Percentiles rank a stretch among this genome's conserved stretches.
These are phyloP conservation scores for Lichtheimia corymbifera DNA, from an alignment of 371 early-diverging fungal species.

Conservation along the genomic window DNA sequence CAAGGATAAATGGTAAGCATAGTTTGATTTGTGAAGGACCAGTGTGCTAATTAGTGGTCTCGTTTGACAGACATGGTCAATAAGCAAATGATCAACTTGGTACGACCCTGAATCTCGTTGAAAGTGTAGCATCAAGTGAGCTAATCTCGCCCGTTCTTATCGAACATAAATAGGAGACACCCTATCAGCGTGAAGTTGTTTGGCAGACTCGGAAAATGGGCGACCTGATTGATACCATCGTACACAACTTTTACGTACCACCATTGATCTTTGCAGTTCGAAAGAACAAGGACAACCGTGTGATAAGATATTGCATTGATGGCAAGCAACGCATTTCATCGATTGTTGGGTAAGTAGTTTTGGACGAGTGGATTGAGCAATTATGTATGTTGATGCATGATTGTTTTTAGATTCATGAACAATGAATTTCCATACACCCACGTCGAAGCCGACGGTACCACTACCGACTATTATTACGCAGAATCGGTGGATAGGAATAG, in stretches of 20 bases:
- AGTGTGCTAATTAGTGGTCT: too few species aligned
- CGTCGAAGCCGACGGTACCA: background rate
- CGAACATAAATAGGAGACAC: constrained; percentile 26
- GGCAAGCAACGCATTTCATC: constrained; percentile 44
- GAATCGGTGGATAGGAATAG: background rate
- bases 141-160: too few species aligned
- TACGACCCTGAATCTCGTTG: too few species aligned
- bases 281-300: constrained; percentile 1
- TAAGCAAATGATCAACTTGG: too few species aligned
- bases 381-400: background rate
- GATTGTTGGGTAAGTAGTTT: constrained; percentile 20
- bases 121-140: too few species aligned
- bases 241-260: constrained; percentile 40
- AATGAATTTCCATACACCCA: constrained; percentile 37
- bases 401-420: constrained; percentile 31
- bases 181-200: constrained; percentile 40
- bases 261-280: constrained; percentile 32
- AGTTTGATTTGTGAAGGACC: too few species aligned
- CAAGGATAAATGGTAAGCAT: too few species aligned
- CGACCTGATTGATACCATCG: constrained; percentile 33
- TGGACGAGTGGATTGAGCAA: background rate
- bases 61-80: too few species aligned
- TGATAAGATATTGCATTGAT: constrained; percentile 31
- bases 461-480: constrained; percentile 10
- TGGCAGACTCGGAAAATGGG: constrained; percentile 34